A percentile compares a stretch with the other conserved stretches of the same genome.
phyloP scores from a whole-genome alignment of 352 stramenopile species.

The Pythium diclinum region DNA sequence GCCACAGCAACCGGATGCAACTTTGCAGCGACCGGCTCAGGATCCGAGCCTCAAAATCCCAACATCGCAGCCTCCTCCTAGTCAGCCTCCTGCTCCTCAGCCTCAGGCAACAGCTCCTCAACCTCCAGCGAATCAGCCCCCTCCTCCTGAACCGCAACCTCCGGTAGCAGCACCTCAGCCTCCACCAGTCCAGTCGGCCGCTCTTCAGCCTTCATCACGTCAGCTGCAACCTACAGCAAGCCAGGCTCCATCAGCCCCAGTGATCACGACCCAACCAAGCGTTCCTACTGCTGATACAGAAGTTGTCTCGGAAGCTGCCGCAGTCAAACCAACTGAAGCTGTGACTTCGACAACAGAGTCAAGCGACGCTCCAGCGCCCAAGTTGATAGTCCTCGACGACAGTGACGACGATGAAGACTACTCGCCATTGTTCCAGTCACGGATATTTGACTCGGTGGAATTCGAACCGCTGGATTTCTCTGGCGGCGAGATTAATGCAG shows the following conservation, averaged over 20 bases:
- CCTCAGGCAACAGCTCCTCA: background rate
- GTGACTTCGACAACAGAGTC: background rate
- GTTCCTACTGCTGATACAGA: background rate
- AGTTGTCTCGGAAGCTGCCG: background rate
- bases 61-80: too few species aligned
- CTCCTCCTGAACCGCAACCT: background rate
- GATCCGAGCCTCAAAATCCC: too few species aligned
- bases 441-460: conserved; percentile 37
- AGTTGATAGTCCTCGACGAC: conserved; percentile 20
- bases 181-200: background rate
- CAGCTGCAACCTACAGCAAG: background rate
- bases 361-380: background rate
- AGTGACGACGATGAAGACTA: conserved; percentile 13
- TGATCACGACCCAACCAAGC: background rate
- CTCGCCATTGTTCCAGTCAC: conserved; percentile 31
- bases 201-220: background rate
- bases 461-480: conserved; percentile 45
- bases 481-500: conserved; percentile 39
- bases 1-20: too few species aligned
- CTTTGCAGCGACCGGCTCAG: too few species aligned
- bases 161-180: background rate
- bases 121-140: background rate
- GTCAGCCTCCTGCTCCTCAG: too few species aligned
- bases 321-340: background rate
- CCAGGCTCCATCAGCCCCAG: background rate